Evolutionary conservation across 768 basidiomycete genomes (phyloP).

Genomic region (Ephemerocybe angulata): DNA sequence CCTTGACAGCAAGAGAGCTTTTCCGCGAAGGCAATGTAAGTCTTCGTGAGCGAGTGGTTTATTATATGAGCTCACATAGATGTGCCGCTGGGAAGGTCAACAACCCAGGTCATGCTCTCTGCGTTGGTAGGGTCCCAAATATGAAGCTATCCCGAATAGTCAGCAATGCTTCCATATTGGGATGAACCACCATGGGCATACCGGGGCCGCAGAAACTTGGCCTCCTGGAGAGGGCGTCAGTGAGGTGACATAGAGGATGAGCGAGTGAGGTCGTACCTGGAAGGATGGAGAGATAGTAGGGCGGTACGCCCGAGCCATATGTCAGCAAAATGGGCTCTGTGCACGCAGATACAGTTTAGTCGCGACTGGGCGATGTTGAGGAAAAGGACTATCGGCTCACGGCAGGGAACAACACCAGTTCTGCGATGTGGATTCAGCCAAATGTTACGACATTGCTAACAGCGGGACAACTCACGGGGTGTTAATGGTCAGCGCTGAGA

Average conservation of each 20-base stretch:
- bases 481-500: constrained; percentile 52
- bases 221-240: constrained; percentile 37
- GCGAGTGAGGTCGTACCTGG: constrained; percentile 45
- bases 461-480: constrained; percentile 52
- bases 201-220: constrained; percentile 48
- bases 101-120: constrained; percentile 49
- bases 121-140: constrained; percentile 45
- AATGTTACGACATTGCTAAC: neutral
- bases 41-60: too few relatives aligned
- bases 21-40: too few relatives aligned
- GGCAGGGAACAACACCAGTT: constrained; percentile 40
- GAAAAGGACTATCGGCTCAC: constrained; percentile 3
- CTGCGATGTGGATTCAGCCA: constrained; percentile 7
- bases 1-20: constrained; percentile 60
- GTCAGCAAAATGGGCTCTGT: constrained; percentile 57
- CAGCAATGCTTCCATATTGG: constrained; percentile 13
- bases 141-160: constrained; percentile 43
- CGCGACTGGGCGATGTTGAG: constrained; percentile 19
- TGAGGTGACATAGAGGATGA: neutral
- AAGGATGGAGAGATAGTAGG: constrained; percentile 58
- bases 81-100: constrained; percentile 42
- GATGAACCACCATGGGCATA: constrained; percentile 27
- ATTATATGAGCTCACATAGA: constrained; percentile 41
- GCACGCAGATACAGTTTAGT: constrained; percentile 26
- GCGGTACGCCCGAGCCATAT: constrained; percentile 50